phyloP scores from a whole-genome alignment of 192 early-diverging fungal genomes.

The Polychytrium aggregatum region DNA sequence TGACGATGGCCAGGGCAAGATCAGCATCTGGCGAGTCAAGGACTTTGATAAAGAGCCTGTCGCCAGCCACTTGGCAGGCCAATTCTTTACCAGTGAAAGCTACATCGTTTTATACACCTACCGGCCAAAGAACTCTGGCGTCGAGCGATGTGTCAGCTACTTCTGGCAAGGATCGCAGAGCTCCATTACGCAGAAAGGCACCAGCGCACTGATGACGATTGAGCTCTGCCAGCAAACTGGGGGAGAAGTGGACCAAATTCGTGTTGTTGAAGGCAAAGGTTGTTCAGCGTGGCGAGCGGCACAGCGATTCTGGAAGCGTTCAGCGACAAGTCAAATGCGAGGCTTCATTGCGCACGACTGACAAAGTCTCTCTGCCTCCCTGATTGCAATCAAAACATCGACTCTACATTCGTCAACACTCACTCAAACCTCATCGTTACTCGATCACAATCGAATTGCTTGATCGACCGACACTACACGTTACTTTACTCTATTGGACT shows the following conservation, averaged over 20 bases:
- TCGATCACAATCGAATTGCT: too few species aligned
- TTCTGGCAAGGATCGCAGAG: constrained; percentile 29
- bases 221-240: constrained; percentile 15
- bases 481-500: too few species aligned
- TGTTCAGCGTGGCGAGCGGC: background rate
- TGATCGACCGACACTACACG: too few species aligned
- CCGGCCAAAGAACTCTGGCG: constrained; percentile 5
- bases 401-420: too few species aligned
- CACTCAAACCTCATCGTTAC: too few species aligned
- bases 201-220: constrained; percentile 21
- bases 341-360: background rate
- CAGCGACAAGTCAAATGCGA: background rate
- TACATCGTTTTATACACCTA: constrained; percentile 24
- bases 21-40: constrained; percentile 12
- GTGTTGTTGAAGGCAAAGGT: constrained; percentile 30
- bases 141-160: constrained; percentile 19
- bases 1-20: constrained; percentile 2
- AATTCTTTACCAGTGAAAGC: constrained; percentile 17
- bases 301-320: background rate
- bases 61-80: background rate
- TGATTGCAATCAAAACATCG: background rate
- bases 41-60: constrained; percentile 11
- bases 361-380: background rate
- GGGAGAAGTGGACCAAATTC: constrained; percentile 14
- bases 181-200: constrained; percentile 23